phyloP scores from a whole-genome alignment of 2,329 filamentous ascomycete species.

The Aspergillus latus region DNA sequence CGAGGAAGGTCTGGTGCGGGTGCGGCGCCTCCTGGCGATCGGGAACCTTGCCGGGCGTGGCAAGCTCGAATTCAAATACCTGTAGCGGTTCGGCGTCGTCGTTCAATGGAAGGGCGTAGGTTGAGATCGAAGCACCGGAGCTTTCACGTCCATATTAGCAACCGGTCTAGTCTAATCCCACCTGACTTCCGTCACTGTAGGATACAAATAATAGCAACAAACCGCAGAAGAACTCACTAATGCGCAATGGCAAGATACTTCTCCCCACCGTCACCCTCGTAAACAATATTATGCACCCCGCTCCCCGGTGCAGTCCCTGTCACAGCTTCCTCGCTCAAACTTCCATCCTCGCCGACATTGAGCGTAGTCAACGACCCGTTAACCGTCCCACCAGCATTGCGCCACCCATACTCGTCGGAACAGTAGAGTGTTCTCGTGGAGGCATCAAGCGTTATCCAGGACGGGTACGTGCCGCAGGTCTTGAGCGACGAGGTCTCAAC shows the following conservation, averaged over 20 bases:
- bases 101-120: constrained; percentile 32
- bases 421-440: constrained; percentile 33
- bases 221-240: constrained; percentile 32
- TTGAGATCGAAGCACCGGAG: constrained; percentile 35
- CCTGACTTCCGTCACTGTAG: no score
- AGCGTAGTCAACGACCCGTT: constrained; percentile 34
- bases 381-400: constrained; percentile 25
- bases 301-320: constrained; percentile 27
- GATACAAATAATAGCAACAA: not conserved
- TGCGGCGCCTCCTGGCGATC: constrained; percentile 59
- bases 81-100: constrained; percentile 30
- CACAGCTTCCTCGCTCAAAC: constrained; percentile 24
- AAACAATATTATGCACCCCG: constrained; percentile 38
- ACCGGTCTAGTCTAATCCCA: no score
- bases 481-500: constrained; percentile 25
- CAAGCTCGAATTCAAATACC: constrained; percentile 43
- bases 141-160: constrained; percentile 16
- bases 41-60: constrained; percentile 36
- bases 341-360: constrained; percentile 20
- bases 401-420: constrained; percentile 34
- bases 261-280: constrained; percentile 22
- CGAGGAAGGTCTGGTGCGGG: constrained; percentile 64
- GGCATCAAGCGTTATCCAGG: constrained; percentile 38
- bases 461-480: constrained; percentile 37
- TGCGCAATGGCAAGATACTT: constrained; percentile 40